Conservation (phyloP, 2,329 filamentous ascomycete genomes). For the Bipolaris sorokiniana region DNA sequence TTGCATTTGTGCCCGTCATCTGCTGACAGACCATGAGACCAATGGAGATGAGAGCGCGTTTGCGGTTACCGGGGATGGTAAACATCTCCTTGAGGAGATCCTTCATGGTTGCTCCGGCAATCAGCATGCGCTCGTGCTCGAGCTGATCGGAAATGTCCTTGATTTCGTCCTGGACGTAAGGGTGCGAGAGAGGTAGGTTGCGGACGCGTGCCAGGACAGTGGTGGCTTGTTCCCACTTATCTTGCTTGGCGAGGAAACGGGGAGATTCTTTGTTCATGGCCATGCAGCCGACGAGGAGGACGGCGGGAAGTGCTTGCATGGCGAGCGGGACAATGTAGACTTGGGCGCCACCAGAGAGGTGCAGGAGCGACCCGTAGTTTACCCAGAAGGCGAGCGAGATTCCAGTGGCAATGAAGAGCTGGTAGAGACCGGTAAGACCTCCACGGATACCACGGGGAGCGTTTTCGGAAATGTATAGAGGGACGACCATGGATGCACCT, state of each 20-base stretch:
- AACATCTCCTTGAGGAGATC: constrained; percentile 53
- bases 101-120: constrained; percentile 56
- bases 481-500: constrained; percentile 63
- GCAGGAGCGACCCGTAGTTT: constrained; percentile 59
- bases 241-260: constrained; percentile 70
- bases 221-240: constrained; percentile 70
- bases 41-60: constrained; percentile 69
- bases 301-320: constrained; percentile 68
- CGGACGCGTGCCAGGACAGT: constrained; percentile 63
- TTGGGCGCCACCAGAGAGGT: constrained; percentile 55
- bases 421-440: constrained; percentile 65
- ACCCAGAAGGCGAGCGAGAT: constrained; percentile 62
- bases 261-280: constrained; percentile 69
- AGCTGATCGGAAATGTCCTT: constrained; percentile 49
- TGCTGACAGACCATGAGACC: constrained; percentile 71
- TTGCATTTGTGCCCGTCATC: constrained; percentile 65
- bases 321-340: constrained; percentile 68
- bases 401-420: constrained; percentile 62
- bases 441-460: constrained; percentile 65
- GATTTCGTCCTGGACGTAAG: constrained; percentile 47
- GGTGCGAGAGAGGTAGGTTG: constrained; percentile 52
- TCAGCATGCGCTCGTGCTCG: constrained; percentile 63
- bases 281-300: constrained; percentile 67
- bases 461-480: constrained; percentile 67
- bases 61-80: constrained; percentile 59